Percentiles rank a stretch among this genome's conserved stretches.
Conservation (phyloP, 768 basidiomycete species). For the Termitomyces sp. region DNA sequence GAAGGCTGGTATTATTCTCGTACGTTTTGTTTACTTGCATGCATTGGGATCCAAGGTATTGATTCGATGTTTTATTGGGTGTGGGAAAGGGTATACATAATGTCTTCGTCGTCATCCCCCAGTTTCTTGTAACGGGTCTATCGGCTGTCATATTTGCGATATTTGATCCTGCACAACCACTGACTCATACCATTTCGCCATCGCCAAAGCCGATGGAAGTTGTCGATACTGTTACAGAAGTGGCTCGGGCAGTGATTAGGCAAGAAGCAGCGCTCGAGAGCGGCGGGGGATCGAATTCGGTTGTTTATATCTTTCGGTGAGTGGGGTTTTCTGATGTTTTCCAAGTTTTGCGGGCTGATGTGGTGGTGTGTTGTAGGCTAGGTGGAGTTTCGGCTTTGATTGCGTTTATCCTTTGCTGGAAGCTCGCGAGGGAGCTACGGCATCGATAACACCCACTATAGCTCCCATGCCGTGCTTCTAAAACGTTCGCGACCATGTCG, state of each 20-base stretch:
- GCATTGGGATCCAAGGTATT: neutral
- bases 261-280: slow-evolving; percentile 13
- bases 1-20: slow-evolving; percentile 86
- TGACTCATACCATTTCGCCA: slow-evolving; percentile 2
- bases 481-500: neutral
- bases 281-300: slow-evolving; percentile 50
- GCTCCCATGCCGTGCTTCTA: neutral
- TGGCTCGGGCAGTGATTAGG: slow-evolving; percentile 5
- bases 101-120: slow-evolving; percentile 88
- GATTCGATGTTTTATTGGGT: neutral
- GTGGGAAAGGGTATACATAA: slow-evolving; percentile 85
- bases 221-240: neutral
- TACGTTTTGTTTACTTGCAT: slow-evolving; percentile 29
- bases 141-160: slow-evolving; percentile 84
- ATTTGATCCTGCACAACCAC: slow-evolving; percentile 58
- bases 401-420: slow-evolving; percentile 50
- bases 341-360: neutral
- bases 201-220: slow-evolving; percentile 7
- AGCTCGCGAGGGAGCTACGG: slow-evolving; percentile 47
- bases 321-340: slow-evolving; percentile 16
- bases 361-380: slow-evolving; percentile 30
- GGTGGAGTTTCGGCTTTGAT: slow-evolving; percentile 52
- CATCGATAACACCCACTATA: slow-evolving; percentile 25
- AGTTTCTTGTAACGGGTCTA: slow-evolving; percentile 87
- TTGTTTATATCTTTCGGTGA: slow-evolving; percentile 77